Percentiles rank a stretch among this genome's conserved stretches.
phyloP scores from a whole-genome alignment of 225 moss, liverwort and hornwort genomes.

The Bryoerythrophyllum caledonicum region DNA sequence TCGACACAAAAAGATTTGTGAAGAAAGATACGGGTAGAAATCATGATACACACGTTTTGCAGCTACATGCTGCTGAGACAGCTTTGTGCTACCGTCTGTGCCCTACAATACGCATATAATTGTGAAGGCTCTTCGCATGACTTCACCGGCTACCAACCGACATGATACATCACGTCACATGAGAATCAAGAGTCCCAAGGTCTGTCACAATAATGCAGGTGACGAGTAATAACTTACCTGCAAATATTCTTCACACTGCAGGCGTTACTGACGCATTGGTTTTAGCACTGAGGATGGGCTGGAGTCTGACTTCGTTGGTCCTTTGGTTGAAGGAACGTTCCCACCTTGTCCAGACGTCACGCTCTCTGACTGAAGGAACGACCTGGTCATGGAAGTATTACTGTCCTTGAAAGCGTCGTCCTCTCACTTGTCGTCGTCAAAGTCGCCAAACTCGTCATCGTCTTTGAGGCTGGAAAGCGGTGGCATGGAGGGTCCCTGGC shows the following conservation, averaged over 20 bases:
- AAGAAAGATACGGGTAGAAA: neutral
- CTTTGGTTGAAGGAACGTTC: slow-evolving; percentile 11
- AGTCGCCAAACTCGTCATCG: slow-evolving; percentile 44
- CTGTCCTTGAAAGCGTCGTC: slow-evolving; percentile 1
- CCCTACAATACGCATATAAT: neutral
- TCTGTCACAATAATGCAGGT: slow-evolving; percentile 9
- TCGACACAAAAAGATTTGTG: neutral
- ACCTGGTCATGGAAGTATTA: neutral
- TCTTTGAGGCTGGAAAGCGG: slow-evolving; percentile 19
- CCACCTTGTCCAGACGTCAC: neutral
- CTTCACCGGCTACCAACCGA: slow-evolving; percentile 10
- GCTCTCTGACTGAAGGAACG: neutral
- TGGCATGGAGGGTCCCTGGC: slow-evolving; percentile 43
- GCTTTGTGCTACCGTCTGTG: neutral
- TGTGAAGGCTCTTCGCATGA: neutral
- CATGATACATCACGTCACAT: slow-evolving; percentile 10
- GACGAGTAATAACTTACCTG: neutral
- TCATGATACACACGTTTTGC: neutral
- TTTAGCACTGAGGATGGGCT: neutral
- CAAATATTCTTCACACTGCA: slow-evolving; percentile 8
- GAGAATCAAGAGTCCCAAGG: slow-evolving; percentile 10
- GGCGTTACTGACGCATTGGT: neutral
- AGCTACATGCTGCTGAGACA: neutral
- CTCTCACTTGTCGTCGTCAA: slow-evolving; percentile 26
- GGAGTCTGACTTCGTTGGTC: neutral